These are phyloP conservation scores for Sarocladium strictum DNA, from an alignment of 2,329 filamentous ascomycete genomes.

Conservation along the genomic window DNA sequence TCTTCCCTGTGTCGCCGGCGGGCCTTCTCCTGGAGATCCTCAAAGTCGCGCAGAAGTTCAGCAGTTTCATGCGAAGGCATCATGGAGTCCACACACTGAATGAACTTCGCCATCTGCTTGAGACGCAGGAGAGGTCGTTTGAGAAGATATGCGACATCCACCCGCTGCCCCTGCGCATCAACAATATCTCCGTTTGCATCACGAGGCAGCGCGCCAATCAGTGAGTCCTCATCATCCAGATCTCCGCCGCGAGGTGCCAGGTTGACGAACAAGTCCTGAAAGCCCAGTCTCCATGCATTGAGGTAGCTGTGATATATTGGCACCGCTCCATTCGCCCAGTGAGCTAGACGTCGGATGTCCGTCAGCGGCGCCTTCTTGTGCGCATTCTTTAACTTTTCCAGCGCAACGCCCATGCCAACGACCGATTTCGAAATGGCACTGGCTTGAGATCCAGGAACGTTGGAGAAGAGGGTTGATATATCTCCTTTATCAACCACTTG, in stretches of 20 bases:
- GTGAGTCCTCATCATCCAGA: slow-evolving; percentile 53
- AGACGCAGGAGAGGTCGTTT: slow-evolving; percentile 83
- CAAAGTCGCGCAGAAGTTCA: slow-evolving; percentile 48
- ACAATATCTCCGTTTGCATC: slow-evolving; percentile 62
- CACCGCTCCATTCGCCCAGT: slow-evolving; percentile 75
- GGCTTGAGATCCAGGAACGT: slow-evolving; percentile 43
- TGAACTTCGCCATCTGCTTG: slow-evolving; percentile 79
- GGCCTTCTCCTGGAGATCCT: slow-evolving; percentile 68
- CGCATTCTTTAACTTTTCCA: slow-evolving; percentile 75
- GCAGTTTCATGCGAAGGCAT: slow-evolving; percentile 40
- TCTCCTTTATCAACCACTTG: slow-evolving; percentile 66
- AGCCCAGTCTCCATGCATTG: slow-evolving; percentile 83
- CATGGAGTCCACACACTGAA: slow-evolving; percentile 61
- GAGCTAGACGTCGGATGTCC: slow-evolving; percentile 64
- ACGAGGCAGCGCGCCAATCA: slow-evolving; percentile 52
- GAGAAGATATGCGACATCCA: slow-evolving; percentile 89
- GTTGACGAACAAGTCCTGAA: slow-evolving; percentile 91
- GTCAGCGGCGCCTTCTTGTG: slow-evolving; percentile 76
- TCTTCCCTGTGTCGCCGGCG: slow-evolving; percentile 59
- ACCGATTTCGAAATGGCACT: slow-evolving; percentile 75
- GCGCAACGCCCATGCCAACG: slow-evolving; percentile 83
- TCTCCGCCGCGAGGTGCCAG: slow-evolving; percentile 61
- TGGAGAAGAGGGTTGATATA: slow-evolving; percentile 61
- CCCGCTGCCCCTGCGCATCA: slow-evolving; percentile 75
- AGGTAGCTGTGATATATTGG: slow-evolving; percentile 82